A percentile compares a stretch with the other conserved stretches of the same genome.
These are phyloP conservation scores for Sanghuangporus baumii DNA, from an alignment of 1,284 basidiomycete genomes.

Conservation along the genomic window DNA sequence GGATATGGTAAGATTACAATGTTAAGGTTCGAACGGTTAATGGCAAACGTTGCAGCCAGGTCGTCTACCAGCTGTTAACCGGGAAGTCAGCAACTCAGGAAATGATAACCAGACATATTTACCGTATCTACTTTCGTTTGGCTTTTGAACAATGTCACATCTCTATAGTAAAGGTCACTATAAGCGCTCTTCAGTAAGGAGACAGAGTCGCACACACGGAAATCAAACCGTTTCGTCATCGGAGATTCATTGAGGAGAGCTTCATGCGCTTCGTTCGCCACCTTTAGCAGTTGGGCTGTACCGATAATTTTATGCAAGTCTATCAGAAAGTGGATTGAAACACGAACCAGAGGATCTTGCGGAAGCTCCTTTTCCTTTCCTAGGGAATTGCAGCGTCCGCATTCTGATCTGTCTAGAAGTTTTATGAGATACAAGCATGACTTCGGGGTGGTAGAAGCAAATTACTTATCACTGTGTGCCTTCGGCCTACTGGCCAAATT, in stretches of 20 bases:
- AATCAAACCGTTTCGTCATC: conserved; percentile 60
- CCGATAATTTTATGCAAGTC: background rate
- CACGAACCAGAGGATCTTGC: conserved; percentile 45
- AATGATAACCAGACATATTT: background rate
- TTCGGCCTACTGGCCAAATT: conserved; percentile 29
- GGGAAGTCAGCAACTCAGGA: conserved; percentile 7
- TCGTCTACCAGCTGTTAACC: conserved; percentile 77
- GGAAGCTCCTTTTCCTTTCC: conserved; percentile 39
- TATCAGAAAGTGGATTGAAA: conserved; percentile 4
- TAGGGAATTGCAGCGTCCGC: conserved; percentile 29
- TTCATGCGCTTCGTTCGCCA: conserved; percentile 60
- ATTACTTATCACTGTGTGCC: conserved; percentile 23
- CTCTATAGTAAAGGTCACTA: conserved; percentile 86
- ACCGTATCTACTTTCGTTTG: conserved; percentile 77
- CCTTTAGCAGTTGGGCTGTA: conserved; percentile 58
- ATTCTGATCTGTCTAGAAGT: conserved; percentile 16
- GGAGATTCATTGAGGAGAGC: conserved; percentile 49
- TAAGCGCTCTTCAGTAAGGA: background rate
- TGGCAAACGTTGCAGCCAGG: conserved; percentile 72
- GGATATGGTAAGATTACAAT: conserved; percentile 44
- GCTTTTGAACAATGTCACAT: conserved; percentile 68
- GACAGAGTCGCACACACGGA: background rate
- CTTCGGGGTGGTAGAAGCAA: background rate
- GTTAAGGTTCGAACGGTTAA: conserved; percentile 72
- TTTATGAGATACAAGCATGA: conserved; percentile 8